These are phyloP conservation scores for Tylopilus orsonianus DNA, from an alignment of 1,284 basidiomycete species.

Conservation along the genomic window DNA sequence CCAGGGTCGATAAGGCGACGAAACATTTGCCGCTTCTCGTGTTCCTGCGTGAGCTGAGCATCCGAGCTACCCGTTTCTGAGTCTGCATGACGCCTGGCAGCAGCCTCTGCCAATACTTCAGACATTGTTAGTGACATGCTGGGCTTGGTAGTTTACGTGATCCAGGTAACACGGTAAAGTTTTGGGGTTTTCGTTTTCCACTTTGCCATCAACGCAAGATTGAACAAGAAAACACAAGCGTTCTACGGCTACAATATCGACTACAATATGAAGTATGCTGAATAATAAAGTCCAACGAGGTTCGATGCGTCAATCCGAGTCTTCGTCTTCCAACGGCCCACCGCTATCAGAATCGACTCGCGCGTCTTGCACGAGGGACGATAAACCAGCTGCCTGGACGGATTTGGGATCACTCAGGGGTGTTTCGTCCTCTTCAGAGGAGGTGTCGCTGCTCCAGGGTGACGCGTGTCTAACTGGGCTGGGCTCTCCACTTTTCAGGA, in stretches of 20 bases:
- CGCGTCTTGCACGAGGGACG: constrained; percentile 4
- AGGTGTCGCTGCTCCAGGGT: constrained; percentile 67
- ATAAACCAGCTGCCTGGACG: constrained; percentile 22
- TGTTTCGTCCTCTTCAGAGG: constrained; percentile 52
- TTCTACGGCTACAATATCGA: constrained; percentile 14
- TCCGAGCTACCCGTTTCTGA: constrained; percentile 32
- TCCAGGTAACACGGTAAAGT: no score
- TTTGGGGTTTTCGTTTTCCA: no score
- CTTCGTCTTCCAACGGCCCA: constrained; percentile 20
- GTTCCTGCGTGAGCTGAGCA: constrained; percentile 51
- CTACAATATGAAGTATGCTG: neutral
- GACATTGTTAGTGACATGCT: constrained; percentile 12
- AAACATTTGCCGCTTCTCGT: constrained; percentile 67
- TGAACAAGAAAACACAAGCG: neutral
- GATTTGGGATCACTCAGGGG: constrained; percentile 31
- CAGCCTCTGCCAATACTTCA: constrained; percentile 43
- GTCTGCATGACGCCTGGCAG: constrained; percentile 40
- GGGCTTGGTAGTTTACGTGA: constrained; percentile 16
- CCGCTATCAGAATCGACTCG: constrained; percentile 22
- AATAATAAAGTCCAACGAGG: neutral
- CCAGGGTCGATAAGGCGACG: constrained; percentile 74
- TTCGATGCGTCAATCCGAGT: constrained; percentile 20
- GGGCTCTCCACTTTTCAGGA: constrained; percentile 28
- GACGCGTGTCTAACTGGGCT: constrained; percentile 37
- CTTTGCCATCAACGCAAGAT: no score